Evolutionary conservation across 495 filamentous ascomycete species (phyloP), one percentile per base, ranked within the genome.

Genomic region (Aspergillus incahuasiensis): DNA sequence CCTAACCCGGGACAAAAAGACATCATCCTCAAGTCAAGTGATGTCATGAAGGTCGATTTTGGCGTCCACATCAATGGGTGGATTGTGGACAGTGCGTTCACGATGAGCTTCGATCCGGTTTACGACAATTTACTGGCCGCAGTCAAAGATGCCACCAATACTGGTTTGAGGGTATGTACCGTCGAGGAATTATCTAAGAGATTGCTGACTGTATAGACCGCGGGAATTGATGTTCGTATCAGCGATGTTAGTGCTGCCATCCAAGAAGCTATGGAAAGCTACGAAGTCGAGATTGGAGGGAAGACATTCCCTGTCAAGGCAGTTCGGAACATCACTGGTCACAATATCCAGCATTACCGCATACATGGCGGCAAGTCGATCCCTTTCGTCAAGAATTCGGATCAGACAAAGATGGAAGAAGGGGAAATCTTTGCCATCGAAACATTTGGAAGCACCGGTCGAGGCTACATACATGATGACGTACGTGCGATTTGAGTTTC

Each of bases 31-130:
- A 63, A 82, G 39, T 45, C 76, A 48, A 74, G 76, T 15, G 82
- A 86, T 67, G 82, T 86, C 11, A 79, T 86, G 79, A 86, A 84
- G 58, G 79, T 86, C n/a, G 83, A 86, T 60, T 83, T 86, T 60
- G 83, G 83, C 24, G 81, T 83, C 28, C 83, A 86, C 52, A 66
- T 86, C 58, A 85, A 85, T 57, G 83, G 83, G 32, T 71, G 82
- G 54, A 86, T 86, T 59, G 83, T 86, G 28, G 83, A 86, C 61
- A 80, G 76, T 62, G 83, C 83, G 0, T 86, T 84, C 56, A 86
- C 83, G 3, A 71, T 86, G 68, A 66, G 81, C 1, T 86, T 85
- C 55, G 79, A 86, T 35, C 79, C 79, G 1, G 69, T 73, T 6
- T 86, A 85, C 56, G 83, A 86, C 59, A 82, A 82, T 55, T 69